Conservation (phyloP, 352 stramenopile species). For the Globisporangium perplexum region DNA sequence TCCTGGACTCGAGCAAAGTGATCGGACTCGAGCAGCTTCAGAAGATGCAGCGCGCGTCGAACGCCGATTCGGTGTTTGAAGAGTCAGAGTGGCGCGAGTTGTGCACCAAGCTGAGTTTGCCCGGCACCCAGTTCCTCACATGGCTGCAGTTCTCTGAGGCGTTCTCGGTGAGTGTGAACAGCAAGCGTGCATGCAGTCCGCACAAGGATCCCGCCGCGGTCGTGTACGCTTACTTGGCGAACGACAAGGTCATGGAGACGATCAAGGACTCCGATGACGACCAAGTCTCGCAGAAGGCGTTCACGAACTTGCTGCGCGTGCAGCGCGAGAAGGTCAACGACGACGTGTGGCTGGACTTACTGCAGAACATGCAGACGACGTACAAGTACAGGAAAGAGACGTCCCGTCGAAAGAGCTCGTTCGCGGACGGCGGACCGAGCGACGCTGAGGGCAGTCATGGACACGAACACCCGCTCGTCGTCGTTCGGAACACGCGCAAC, state of each 20-base stretch:
- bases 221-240: conserved; percentile 43
- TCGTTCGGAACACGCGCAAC: conserved; percentile 55
- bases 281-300: conserved; percentile 32
- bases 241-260: conserved; percentile 35
- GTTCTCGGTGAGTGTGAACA: conserved; percentile 24
- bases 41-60: conserved; percentile 27
- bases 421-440: conserved; percentile 3
- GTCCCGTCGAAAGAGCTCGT: conserved; percentile 14
- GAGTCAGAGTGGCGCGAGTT: conserved; percentile 28
- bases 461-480: conserved; percentile 28
- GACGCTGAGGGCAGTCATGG: conserved; percentile 11
- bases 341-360: conserved; percentile 41
- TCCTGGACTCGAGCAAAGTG: conserved; percentile 12
- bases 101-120: conserved; percentile 20
- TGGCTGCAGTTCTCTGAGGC: conserved; percentile 45
- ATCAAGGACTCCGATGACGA: conserved; percentile 28
- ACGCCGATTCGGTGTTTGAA: conserved; percentile 17
- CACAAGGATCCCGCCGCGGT: conserved; percentile 24
- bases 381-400: conserved; percentile 29
- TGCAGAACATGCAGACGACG: conserved; percentile 37
- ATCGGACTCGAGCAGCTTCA: conserved; percentile 31
- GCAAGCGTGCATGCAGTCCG: conserved; percentile 25
- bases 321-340: conserved; percentile 32
- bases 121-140: conserved; percentile 18
- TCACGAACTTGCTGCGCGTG: conserved; percentile 44